Evolutionary conservation across 23 red algal species (phyloP), one percentile per base, ranked within the genome.

Genomic region (Chondrus crispus): DNA sequence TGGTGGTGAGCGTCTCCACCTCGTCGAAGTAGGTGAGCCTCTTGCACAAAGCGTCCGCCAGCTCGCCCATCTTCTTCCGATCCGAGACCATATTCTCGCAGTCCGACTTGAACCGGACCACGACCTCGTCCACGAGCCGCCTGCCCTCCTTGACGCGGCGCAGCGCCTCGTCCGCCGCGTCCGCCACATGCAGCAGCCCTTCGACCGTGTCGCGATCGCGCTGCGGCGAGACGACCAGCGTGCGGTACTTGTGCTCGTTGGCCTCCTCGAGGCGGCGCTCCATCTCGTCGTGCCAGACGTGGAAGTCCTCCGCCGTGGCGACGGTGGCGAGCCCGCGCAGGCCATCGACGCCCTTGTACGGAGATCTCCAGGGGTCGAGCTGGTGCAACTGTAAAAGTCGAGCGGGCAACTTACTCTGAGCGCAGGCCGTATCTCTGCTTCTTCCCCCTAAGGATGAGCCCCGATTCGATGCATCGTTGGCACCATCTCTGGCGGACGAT

Each of bases 11-110:
- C 11, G 79, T 92, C 53, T 96, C 94, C 3, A 96, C 88, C 79
- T 96, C 82, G n/a, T 96, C 94, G 82, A 96, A 96, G 68, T 96
- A 96, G 10, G 80, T 89, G 46, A 96, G 94, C 70, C 94, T 86
- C 74, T 87, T 85, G 36, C 94, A 81, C 26, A 96, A 60, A 29
- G 94, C 94, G 52, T 85, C 94, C 33, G 94, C 94, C 18, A 96
- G 68, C 72, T 89, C 94, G 43, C 77, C 87, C 72, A 90, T 49
- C 41, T 64, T 88, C 68, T 89, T 90, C 28, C 94, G 57, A 39
- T 85, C 94, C n/a, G 94, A 80, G 11, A 90, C 85, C 57, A 96
- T 88, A n/a, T 46, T 51, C 44, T 89, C 94, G 68, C 94, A 89
- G 29, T 91, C 94, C 11, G 86, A 66, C 16, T 77, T 74, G 72